phyloP scores from a whole-genome alignment of 257 asterid genomes.

The Linaria vulgaris region DNA sequence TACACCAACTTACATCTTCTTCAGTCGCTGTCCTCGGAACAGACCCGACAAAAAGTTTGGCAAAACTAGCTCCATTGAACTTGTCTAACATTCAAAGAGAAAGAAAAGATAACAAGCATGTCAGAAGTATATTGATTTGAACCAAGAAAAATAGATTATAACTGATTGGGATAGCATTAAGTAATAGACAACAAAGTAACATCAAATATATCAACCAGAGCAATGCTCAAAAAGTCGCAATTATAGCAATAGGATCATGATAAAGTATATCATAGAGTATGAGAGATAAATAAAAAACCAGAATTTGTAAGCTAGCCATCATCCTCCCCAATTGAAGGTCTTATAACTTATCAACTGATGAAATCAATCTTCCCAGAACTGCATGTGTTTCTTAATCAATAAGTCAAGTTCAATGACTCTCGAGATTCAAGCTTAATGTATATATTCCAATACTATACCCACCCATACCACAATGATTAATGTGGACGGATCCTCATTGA shows the following conservation, averaged over 20 bases:
- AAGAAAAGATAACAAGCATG: conserved; percentile 20
- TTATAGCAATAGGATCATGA: not conserved
- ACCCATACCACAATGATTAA: not conserved
- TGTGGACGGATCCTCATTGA: conserved; percentile 2
- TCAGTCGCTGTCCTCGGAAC: conserved; percentile 87
- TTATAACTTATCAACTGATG: not conserved
- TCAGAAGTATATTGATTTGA: not conserved
- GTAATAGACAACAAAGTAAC: not conserved
- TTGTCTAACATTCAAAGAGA: conserved; percentile 36
- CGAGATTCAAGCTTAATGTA: not conserved
- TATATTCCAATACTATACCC: conserved; percentile 4
- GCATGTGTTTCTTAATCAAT: not conserved
- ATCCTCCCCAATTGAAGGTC: conserved; percentile 5
- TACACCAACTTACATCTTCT: conserved; percentile 65
- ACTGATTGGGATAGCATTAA: conserved; percentile 1
- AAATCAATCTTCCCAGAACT: not conserved
- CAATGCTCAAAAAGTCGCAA: conserved; percentile 10
- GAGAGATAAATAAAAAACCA: not conserved
- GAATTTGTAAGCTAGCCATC: not conserved
- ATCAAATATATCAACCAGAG: not conserved
- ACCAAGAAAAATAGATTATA: conserved; percentile 10
- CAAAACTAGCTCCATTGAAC: conserved; percentile 57
- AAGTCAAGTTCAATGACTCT: conserved; percentile 1
- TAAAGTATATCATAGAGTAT: conserved; percentile 8
- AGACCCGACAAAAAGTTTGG: conserved; percentile 91